A percentile compares a stretch with the other conserved stretches of the same genome.
These are phyloP conservation scores for Mucor plumbeus DNA, from an alignment of 371 early-diverging fungal genomes.

Conservation along the genomic window DNA sequence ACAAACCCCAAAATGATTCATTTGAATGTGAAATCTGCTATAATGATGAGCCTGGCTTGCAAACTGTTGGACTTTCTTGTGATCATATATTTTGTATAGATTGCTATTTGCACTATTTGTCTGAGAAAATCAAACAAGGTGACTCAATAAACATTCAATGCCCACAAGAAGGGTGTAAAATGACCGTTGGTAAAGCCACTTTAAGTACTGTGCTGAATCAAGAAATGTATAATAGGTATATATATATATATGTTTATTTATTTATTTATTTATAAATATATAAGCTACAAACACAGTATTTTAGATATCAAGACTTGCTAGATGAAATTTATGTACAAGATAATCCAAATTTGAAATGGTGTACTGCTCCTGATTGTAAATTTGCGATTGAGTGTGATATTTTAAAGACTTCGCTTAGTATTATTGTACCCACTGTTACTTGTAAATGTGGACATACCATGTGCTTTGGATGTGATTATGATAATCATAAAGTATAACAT, in stretches of 20 bases:
- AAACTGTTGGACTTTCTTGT: slow-evolving; percentile 76
- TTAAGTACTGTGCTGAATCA: slow-evolving; percentile 67
- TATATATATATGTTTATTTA: no score
- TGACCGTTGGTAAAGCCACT: slow-evolving; percentile 81
- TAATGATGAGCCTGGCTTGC: slow-evolving; percentile 59
- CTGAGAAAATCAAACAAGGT: slow-evolving; percentile 86
- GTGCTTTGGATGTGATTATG: slow-evolving; percentile 90
- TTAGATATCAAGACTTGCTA: slow-evolving; percentile 74
- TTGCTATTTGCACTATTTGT: slow-evolving; percentile 84
- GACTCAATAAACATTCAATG: slow-evolving; percentile 86
- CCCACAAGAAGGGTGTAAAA: slow-evolving; percentile 74
- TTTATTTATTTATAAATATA: background rate
- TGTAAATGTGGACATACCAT: slow-evolving; percentile 82
- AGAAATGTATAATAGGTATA: slow-evolving; percentile 56
- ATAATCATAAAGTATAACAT: slow-evolving; percentile 74
- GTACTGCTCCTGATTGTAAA: slow-evolving; percentile 94
- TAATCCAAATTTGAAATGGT: slow-evolving; percentile 82
- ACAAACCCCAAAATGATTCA: slow-evolving; percentile 57
- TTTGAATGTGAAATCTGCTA: slow-evolving; percentile 91
- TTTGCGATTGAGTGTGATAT: slow-evolving; percentile 90
- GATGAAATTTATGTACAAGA: slow-evolving; percentile 90
- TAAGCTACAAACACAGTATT: background rate
- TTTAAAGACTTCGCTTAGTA: slow-evolving; percentile 63
- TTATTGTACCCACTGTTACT: slow-evolving; percentile 83
- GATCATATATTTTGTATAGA: slow-evolving; percentile 83